phyloP scores from a whole-genome alignment of 768 basidiomycete species.

The Mycena haematopus region DNA sequence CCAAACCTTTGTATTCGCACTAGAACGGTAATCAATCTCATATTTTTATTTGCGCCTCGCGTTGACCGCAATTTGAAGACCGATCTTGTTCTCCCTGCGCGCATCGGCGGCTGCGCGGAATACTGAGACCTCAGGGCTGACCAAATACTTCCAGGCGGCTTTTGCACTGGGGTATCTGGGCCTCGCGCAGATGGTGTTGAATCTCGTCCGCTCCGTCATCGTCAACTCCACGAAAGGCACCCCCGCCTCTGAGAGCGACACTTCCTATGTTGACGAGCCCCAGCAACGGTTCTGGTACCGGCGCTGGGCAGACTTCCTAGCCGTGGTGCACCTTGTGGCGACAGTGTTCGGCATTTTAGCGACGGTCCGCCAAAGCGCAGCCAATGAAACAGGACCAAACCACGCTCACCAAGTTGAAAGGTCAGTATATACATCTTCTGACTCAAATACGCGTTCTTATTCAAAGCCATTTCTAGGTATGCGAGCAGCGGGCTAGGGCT shows the following conservation, averaged over 20 bases:
- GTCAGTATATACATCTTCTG: conserved; percentile 10
- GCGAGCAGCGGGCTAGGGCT: conserved; percentile 37
- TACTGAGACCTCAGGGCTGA: conserved; percentile 31
- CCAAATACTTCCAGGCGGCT: conserved; percentile 36
- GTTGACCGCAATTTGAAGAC: conserved; percentile 8
- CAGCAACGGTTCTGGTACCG: conserved; percentile 38
- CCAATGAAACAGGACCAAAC: conserved; percentile 27
- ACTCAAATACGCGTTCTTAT: not conserved
- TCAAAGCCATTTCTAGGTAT: conserved; percentile 32
- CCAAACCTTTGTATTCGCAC: conserved; percentile 7
- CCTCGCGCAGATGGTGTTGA: conserved; percentile 30
- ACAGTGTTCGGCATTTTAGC: conserved; percentile 35
- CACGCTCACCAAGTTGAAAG: conserved; percentile 31
- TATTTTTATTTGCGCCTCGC: not conserved
- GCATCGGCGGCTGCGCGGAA: conserved; percentile 26
- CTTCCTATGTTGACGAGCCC: conserved; percentile 32
- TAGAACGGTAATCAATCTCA: conserved; percentile 18
- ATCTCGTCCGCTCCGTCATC: conserved; percentile 33
- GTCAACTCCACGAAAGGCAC: conserved; percentile 37
- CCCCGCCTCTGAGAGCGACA: not conserved
- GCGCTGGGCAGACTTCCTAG: conserved; percentile 33
- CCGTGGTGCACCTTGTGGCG: conserved; percentile 32
- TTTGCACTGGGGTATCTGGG: conserved; percentile 35
- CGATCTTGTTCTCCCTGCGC: conserved; percentile 34
- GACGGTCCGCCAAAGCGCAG: conserved; percentile 29